Evolutionary conservation across 2,329 filamentous ascomycete species (phyloP).

Genomic region (Sclerotinia trifoliorum): DNA sequence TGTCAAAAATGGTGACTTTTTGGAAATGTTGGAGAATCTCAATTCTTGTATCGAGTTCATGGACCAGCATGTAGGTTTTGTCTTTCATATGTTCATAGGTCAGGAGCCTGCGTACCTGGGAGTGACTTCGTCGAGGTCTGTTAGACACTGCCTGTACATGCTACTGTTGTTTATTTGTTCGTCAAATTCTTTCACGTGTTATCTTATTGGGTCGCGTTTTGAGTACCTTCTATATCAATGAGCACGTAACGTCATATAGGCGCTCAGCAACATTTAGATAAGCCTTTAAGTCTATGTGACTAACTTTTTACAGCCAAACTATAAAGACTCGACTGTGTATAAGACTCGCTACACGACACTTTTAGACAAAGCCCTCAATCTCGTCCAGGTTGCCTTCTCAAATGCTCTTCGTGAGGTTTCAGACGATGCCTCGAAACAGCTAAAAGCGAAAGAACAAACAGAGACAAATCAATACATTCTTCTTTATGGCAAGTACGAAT

Average conservation of each 20-base stretch:
- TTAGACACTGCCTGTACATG: neutral
- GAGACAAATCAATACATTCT: conserved; percentile 71
- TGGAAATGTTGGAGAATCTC: conserved; percentile 81
- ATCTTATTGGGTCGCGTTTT: neutral
- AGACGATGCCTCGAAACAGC: conserved; percentile 60
- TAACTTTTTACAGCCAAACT: conserved; percentile 58
- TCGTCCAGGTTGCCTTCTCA: conserved; percentile 46
- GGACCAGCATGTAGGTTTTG: conserved; percentile 68
- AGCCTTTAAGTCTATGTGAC: conserved; percentile 29
- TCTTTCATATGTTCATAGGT: neutral
- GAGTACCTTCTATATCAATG: neutral
- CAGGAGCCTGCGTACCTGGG: neutral
- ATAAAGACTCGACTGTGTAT: conserved; percentile 85
- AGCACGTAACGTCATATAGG: neutral
- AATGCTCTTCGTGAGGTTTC: conserved; percentile 49
- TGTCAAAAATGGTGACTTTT: conserved; percentile 80
- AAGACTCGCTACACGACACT: conserved; percentile 83
- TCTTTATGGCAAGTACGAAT: conserved; percentile 65
- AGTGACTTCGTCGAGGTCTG: neutral
- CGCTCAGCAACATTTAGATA: neutral
- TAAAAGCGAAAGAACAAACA: conserved; percentile 63
- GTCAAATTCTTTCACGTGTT: neutral
- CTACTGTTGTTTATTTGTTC: neutral
- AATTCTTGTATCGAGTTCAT: conserved; percentile 93
- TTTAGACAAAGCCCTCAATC: conserved; percentile 63